Conservation (phyloP, 2,329 filamentous ascomycete genomes). For the Malbranchea zuffiana region DNA sequence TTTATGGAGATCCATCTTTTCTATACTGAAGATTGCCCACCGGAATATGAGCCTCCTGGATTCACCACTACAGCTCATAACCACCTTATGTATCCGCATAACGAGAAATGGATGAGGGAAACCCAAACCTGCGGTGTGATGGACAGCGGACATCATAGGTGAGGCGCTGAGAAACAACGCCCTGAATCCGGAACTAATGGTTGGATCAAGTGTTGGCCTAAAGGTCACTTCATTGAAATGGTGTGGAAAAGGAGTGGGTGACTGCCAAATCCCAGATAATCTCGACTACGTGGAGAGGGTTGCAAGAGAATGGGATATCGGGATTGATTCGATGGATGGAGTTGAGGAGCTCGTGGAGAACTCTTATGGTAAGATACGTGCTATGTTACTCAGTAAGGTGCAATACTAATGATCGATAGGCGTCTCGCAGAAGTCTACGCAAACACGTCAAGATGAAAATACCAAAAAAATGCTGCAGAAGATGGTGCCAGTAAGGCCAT, state of each 20-base stretch:
- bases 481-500: slow-evolving; percentile 25
- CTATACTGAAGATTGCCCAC: slow-evolving; percentile 33
- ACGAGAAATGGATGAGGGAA: slow-evolving; percentile 30
- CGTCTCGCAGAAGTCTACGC: slow-evolving; percentile 17
- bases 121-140: slow-evolving; percentile 25
- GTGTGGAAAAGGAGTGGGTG: slow-evolving; percentile 19
- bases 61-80: slow-evolving; percentile 25
- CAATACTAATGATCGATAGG: too few species aligned
- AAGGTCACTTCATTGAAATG: slow-evolving; percentile 27
- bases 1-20: slow-evolving; percentile 37
- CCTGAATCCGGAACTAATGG: background rate
- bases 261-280: slow-evolving; percentile 22
- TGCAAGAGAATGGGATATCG: slow-evolving; percentile 21
- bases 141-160: slow-evolving; percentile 33
- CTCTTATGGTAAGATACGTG: background rate
- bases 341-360: background rate
- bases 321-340: slow-evolving; percentile 11
- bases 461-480: slow-evolving; percentile 22
- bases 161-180: too few species aligned
- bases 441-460: slow-evolving; percentile 19
- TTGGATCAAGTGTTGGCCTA: slow-evolving; percentile 22
- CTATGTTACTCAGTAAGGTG: too few species aligned
- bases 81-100: slow-evolving; percentile 27
- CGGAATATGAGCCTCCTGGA: slow-evolving; percentile 33
- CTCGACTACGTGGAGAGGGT: slow-evolving; percentile 23